Percentiles rank a stretch among this genome's conserved stretches.
phyloP scores from a whole-genome alignment of 805 yeast species.

The Sungouiozyma ichnusensis region DNA sequence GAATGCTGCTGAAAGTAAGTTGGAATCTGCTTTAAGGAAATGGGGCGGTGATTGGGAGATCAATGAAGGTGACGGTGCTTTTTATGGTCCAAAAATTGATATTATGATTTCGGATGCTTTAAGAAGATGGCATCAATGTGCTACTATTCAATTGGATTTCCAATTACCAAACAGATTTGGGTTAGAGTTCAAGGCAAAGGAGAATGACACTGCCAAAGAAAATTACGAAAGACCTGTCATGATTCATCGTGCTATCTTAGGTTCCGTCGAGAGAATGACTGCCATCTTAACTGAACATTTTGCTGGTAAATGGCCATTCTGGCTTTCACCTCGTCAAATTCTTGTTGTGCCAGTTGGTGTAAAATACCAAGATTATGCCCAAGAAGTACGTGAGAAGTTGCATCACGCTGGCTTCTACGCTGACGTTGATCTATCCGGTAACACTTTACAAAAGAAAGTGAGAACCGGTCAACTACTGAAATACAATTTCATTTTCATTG shows the following conservation, averaged over 20 bases:
- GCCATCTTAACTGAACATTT: constrained; percentile 96
- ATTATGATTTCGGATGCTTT: constrained; percentile 91
- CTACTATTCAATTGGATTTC: constrained; percentile 97
- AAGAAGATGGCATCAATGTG: constrained; percentile 97
- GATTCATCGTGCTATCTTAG: constrained; percentile 98
- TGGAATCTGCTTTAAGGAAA: constrained; percentile 69
- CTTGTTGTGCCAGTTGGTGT: constrained; percentile 95
- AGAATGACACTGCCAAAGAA: constrained; percentile 33
- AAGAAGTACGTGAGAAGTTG: constrained; percentile 58
- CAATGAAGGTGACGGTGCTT: constrained; percentile 96
- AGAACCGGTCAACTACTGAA: constrained; percentile 92
- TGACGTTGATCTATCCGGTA: constrained; percentile 88
- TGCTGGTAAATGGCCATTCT: constrained; percentile 99
- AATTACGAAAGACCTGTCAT: constrained; percentile 83
- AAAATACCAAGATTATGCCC: constrained; percentile 84
- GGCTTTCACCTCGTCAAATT: constrained; percentile 99
- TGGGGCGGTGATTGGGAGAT: constrained; percentile 91
- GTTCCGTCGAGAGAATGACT: constrained; percentile 98
- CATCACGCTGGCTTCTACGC: constrained; percentile 75
- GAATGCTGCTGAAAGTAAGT: constrained; percentile 81
- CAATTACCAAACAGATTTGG: constrained; percentile 93
- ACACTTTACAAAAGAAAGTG: constrained; percentile 96
- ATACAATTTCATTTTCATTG: constrained; percentile 92
- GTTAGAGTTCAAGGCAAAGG: constrained; percentile 72
- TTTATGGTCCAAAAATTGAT: constrained; percentile 93